Conservation (phyloP, 140 eudicot genomes). For the Cichorium intybus region DNA sequence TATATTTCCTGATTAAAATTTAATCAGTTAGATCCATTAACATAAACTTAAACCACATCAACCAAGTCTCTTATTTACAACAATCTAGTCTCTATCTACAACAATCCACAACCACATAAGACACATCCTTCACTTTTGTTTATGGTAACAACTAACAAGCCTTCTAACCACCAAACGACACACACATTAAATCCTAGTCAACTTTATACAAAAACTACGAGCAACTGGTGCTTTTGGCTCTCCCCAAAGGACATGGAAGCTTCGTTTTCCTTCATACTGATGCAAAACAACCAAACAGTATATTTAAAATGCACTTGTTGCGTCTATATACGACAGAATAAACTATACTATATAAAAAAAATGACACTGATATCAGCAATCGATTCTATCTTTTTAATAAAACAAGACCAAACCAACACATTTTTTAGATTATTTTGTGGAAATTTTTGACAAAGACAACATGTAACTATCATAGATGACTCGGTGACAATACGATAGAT, state of each 20-base stretch:
- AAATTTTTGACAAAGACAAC: constrained; percentile 24
- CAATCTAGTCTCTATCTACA: no score
- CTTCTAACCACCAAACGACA: not conserved
- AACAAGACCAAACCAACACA: not conserved
- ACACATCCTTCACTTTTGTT: not conserved
- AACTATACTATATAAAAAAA: not conserved
- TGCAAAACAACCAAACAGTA: not conserved
- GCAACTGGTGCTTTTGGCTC: constrained; percentile 18
- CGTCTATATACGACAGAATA: constrained; percentile 10
- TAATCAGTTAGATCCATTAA: not conserved
- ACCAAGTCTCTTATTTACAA: no score
- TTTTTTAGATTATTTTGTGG: not conserved
- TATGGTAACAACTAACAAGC: no score
- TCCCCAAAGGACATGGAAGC: constrained; percentile 6
- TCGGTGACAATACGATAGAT: constrained; percentile 5
- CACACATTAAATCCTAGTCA: constrained; percentile 1
- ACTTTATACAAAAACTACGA: not conserved
- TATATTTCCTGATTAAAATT: not conserved
- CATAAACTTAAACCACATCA: not conserved
- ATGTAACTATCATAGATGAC: constrained; percentile 29
- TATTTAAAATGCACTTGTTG: not conserved
- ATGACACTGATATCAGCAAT: not conserved
- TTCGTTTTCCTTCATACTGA: constrained; percentile 8
- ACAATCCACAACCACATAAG: not conserved
- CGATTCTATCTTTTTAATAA: not conserved